phyloP scores from a whole-genome alignment of 208 protist genomes.

The Leishmania aethiopica region DNA sequence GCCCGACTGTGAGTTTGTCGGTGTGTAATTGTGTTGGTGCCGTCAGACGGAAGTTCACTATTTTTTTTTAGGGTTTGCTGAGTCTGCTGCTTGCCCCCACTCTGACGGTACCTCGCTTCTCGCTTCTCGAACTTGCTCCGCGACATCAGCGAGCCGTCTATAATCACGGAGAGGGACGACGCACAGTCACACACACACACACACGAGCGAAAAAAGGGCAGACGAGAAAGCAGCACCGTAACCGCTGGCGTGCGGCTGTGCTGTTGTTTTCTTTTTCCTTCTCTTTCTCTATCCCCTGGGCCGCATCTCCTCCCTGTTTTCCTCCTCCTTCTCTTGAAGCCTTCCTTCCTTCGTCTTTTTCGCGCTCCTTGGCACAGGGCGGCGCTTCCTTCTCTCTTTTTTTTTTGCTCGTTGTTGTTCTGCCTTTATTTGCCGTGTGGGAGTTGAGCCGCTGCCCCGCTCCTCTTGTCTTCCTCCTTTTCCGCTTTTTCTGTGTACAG shows the following conservation, averaged over 20 bases:
- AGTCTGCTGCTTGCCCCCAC: not conserved
- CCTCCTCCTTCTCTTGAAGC: not conserved
- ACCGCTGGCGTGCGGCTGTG: not conserved
- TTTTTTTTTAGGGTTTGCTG: not conserved
- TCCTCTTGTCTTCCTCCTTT: not conserved
- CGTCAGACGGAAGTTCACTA: not conserved
- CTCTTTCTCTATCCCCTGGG: not conserved
- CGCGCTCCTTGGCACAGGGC: not conserved
- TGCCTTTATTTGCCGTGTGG: not conserved
- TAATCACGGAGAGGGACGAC: not conserved
- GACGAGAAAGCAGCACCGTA: not conserved
- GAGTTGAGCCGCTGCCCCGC: not conserved
- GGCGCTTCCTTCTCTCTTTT: not conserved
- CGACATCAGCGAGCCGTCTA: not conserved
- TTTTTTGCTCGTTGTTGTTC: not conserved
- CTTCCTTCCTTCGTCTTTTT: not conserved
- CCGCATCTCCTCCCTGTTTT: not conserved
- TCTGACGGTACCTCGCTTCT: not conserved
- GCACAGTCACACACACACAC: not conserved
- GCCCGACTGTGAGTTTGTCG: not conserved
- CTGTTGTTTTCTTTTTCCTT: not conserved
- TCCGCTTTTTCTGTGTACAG: conserved; percentile 2
- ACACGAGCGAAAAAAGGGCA: not conserved
- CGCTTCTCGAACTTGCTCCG: not conserved
- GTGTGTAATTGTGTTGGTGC: not conserved